Evolutionary conservation across 1,139 yeast genomes (phyloP), one percentile per base, ranked within the genome.

Genomic region (Arxiozyma slooffiae): DNA sequence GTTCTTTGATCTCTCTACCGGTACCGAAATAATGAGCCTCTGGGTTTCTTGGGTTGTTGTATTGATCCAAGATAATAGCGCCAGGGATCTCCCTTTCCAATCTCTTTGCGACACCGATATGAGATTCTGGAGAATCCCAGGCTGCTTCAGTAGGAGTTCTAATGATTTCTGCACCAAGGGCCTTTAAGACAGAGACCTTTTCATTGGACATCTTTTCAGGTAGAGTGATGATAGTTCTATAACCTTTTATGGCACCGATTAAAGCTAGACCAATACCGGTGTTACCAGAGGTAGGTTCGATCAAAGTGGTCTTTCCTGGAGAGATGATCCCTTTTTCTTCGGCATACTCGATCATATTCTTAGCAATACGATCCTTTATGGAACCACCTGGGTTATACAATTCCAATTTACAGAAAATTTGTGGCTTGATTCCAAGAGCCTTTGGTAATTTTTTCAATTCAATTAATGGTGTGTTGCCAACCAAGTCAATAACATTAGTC

Each of bases 151-250:
- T 87, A 49, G 96, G 95, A 20, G 96, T 87, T 74, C 95, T 80
- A 58, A 87, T 85, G 66, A 87, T 86, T 67, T 86, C 95, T 41
- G 95, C 95, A 50, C 96, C 96, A 53, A 87, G 75, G 4, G 95
- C 95, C 70, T 86, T 86, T 68, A 87, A 77, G 7, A 87, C 95
- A 47, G 90, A 80, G 38, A 87, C 95, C 68, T 87, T 87, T 67
- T 87, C 96, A 67, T 86, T 86, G 40, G 94, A 85, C 96, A 87
- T 87, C 72, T 87, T 87, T 72, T 87, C 95, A 38, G 96, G 96
- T 59, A 87, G 75, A 7, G 95, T 86, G 67, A 87, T 87, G 64
- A 87, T 87, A 52, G 94, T 85, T 69, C 94, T 76, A 72, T 87
- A 87, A 48, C 95, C 95, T 64, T 79, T 81, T 48, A 87, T 87